Conservation (phyloP, 305 asterid species). For the Fraxinus baroniana region DNA sequence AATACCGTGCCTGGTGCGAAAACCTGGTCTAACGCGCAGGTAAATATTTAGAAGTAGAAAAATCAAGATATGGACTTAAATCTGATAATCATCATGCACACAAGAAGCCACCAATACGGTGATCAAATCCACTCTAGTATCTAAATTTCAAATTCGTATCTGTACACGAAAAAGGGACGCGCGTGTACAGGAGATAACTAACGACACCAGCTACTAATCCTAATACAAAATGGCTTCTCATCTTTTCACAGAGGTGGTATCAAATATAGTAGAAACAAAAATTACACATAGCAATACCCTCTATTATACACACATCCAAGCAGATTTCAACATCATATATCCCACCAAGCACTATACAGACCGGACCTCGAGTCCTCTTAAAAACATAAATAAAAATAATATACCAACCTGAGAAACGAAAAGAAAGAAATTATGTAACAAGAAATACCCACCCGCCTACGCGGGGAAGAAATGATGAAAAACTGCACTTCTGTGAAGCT, state of each 20-base stretch:
- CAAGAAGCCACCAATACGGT: background rate
- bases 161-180: background rate
- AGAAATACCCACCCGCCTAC: slow-evolving; percentile 24
- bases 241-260: background rate
- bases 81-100: background rate
- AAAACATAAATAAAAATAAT: slow-evolving; percentile 19
- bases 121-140: background rate
- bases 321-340: slow-evolving; percentile 27
- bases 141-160: background rate
- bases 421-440: background rate
- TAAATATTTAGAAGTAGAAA: background rate
- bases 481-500: slow-evolving; percentile 29
- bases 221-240: background rate
- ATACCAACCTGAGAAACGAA: slow-evolving; percentile 26
- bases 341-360: slow-evolving; percentile 38
- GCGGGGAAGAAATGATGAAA: slow-evolving; percentile 33
- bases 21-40: background rate
- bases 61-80: background rate
- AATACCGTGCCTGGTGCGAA: background rate
- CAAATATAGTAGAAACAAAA: background rate
- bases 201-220: background rate
- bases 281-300: background rate
- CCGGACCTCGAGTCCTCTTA: slow-evolving; percentile 31
- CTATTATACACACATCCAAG: slow-evolving; percentile 7
- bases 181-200: background rate